These are phyloP conservation scores for Durusdinium trenchii DNA, from an alignment of 73 alveolate species.

Conservation along the genomic window DNA sequence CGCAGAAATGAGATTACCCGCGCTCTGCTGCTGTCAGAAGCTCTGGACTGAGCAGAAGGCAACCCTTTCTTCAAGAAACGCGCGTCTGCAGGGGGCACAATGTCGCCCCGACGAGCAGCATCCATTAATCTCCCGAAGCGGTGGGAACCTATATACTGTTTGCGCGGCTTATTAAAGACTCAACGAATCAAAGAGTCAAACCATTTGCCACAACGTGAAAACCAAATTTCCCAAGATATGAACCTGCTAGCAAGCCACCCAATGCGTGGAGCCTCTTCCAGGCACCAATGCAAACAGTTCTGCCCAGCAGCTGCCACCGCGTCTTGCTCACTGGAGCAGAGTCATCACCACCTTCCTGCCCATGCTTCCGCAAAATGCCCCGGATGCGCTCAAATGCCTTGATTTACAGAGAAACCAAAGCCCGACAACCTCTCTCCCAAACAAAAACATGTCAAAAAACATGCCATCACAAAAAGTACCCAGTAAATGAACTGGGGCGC, in stretches of 20 bases:
- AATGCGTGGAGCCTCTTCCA: conserved; percentile 7
- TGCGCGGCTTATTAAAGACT: background rate
- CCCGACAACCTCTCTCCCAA: too few relatives aligned
- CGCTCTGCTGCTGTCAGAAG: background rate
- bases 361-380: background rate
- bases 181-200: background rate
- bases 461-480: too few relatives aligned
- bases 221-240: background rate
- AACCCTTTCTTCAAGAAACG: background rate
- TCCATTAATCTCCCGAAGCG: background rate
- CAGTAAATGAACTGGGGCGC: too few relatives aligned
- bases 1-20: background rate
- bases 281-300: background rate
- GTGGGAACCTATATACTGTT: background rate
- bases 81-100: background rate
- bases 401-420: too few relatives aligned
- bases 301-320: background rate
- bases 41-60: background rate
- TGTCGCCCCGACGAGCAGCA: background rate
- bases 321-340: background rate
- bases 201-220: background rate
- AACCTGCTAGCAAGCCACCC: background rate
- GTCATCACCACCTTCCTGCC: background rate
- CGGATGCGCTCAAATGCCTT: conserved; percentile 23
- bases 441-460: too few relatives aligned